These are phyloP conservation scores for Sugiyamaella valdiviana DNA, from an alignment of 805 yeast genomes.

Conservation along the genomic window DNA sequence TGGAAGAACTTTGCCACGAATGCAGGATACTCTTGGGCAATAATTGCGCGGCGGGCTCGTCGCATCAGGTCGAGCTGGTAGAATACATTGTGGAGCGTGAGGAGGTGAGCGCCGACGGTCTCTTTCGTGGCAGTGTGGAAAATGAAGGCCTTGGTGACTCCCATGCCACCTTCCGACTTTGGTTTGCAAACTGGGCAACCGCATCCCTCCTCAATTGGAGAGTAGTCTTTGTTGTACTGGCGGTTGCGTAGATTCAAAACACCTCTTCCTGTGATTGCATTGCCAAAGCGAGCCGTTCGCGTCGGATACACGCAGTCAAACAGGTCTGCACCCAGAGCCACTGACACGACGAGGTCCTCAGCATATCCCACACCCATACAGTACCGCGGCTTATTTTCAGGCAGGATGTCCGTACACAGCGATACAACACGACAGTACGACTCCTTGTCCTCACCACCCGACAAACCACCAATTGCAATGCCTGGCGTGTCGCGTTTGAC, in stretches of 20 bases:
- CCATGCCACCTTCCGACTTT: conserved; percentile 31
- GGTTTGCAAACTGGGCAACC: conserved; percentile 37
- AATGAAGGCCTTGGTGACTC: conserved; percentile 35
- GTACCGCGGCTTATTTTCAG: conserved; percentile 38
- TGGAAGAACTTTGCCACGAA: conserved; percentile 34
- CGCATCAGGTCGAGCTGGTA: conserved; percentile 41
- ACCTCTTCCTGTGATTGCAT: conserved; percentile 38
- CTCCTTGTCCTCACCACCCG: conserved; percentile 41
- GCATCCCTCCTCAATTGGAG: conserved; percentile 38
- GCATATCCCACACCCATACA: conserved; percentile 46
- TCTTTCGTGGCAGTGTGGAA: conserved; percentile 36
- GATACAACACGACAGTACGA: conserved; percentile 37
- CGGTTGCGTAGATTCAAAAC: conserved; percentile 33
- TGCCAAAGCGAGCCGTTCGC: conserved; percentile 40
- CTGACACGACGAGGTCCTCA: conserved; percentile 41
- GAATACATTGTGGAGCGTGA: conserved; percentile 39
- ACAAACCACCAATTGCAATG: conserved; percentile 43
- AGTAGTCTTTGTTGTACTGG: conserved; percentile 31
- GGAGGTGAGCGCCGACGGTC: conserved; percentile 40
- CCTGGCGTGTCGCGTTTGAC: conserved; percentile 40
- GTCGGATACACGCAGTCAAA: conserved; percentile 44
- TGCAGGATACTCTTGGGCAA: conserved; percentile 34
- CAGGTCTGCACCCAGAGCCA: conserved; percentile 42
- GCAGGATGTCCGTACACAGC: conserved; percentile 37
- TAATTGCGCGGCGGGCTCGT: conserved; percentile 34